Evolutionary conservation across 768 basidiomycete genomes (phyloP), one percentile per base, ranked within the genome.

Genomic region (Xerocomellus dryophilus): DNA sequence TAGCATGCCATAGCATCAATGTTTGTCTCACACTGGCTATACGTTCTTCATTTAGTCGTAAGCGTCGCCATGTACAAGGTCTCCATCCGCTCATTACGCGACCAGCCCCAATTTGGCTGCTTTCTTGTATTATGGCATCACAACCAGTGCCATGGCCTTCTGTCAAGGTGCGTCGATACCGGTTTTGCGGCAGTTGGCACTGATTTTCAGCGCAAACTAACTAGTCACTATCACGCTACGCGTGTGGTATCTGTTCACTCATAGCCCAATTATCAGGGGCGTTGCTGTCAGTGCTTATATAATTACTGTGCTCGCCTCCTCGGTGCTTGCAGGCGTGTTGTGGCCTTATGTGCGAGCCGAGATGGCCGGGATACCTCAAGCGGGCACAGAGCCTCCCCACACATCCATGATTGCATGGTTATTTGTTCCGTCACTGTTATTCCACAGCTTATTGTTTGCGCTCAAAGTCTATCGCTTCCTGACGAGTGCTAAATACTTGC

Each of bases 161-260:
- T 64, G 62, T 35, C 64, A 65, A 64, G 53, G 64, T 29, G 12
- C 10, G 43, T 44, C 35, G 2, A 50, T 25, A 17, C 14, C n/a
- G 11, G 31, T 5, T 49, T 11, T 20, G 23, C 10, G 27, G 4
- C 14, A 7, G 5, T 10, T 38, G 27, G n/a, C 18, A 15, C 27
- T 41, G 44, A 47, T 34, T 25, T 41, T 42, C 7, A 9, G 14
- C n/a, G 15, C 6, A 10, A 40, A 31, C 18, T 21, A 47, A 20
- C n/a, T n/a, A 64, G 63, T 38, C 5, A 41, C 48, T 25, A 49
- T 65, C 29, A 55, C 47, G 8, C 39, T 53, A 15, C 65, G 65
- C 12, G 56, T 61, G 15, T 65, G 65, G 65, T 56, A 41, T 41
- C n/a, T 65, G 8, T 66, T 65, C 18, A 5, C 44, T 15, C 43